Conservation (phyloP, 1,284 basidiomycete species). For the Moniliophthora roreri region DNA sequence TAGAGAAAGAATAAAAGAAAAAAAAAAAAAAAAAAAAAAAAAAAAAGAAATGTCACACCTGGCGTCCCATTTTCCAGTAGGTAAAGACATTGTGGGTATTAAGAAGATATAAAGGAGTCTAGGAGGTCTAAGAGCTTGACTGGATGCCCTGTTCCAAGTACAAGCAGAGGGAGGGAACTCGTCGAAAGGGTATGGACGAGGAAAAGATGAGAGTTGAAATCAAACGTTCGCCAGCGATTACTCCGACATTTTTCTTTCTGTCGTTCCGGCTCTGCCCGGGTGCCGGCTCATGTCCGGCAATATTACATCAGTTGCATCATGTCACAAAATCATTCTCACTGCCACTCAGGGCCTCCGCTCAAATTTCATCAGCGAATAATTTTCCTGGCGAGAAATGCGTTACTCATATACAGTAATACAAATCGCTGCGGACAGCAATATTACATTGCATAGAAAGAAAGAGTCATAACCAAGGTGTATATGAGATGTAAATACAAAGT, state of each 20-base stretch:
- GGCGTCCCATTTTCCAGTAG: slow-evolving; percentile 62
- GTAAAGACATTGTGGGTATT: slow-evolving; percentile 18
- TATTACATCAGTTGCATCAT: too few relatives aligned
- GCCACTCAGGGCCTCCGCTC: too few relatives aligned
- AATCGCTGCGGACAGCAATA: neutral
- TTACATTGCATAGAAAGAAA: slow-evolving; percentile 2
- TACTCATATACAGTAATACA: neutral
- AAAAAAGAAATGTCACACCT: slow-evolving; percentile 41
- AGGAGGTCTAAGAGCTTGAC: slow-evolving; percentile 21
- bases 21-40: slow-evolving; percentile 17
- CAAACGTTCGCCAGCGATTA: neutral
- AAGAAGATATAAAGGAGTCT: slow-evolving; percentile 17
- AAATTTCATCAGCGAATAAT: too few relatives aligned
- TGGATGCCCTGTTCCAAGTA: slow-evolving; percentile 27
- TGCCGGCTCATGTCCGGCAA: too few relatives aligned
- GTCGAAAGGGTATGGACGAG: slow-evolving; percentile 7
- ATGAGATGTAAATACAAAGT: neutral
- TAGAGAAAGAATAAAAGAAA: slow-evolving; percentile 14
- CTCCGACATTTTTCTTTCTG: neutral
- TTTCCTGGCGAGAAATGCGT: neutral
- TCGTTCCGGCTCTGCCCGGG: neutral
- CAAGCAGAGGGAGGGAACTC: slow-evolving; percentile 9
- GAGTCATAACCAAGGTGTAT: neutral
- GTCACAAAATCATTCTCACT: too few relatives aligned
- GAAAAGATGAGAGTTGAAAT: slow-evolving; percentile 1